Base-by-base conservation (phyloP, 805 yeast species). In the Ogataea chonburiensis region DNA sequence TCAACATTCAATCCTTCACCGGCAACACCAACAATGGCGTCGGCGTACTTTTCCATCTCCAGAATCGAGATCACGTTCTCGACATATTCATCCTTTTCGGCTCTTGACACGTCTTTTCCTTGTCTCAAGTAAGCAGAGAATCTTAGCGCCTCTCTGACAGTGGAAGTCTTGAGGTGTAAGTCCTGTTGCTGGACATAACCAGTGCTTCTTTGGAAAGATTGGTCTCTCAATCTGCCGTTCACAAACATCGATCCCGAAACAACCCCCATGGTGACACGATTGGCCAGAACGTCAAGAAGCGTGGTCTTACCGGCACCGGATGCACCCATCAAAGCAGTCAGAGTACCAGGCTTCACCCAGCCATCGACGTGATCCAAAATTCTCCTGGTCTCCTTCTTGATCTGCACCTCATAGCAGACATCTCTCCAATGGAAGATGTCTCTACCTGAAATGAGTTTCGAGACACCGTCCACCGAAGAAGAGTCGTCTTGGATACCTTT, bases 341-440 rank as follows among this genome's bases (percentile, higher is more conserved):
- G 64, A 30, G 87, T 81, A 46, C 89, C 89, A 7, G 89, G 89
- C 54, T 81, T 80, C 27, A 83, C 88, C 84, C 86, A 83, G 32
- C 91, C 93, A 55, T 81, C 86, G 38, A 84, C 85, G 43, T 74
- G 71, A 43, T 69, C 67, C 53, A 83, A 62, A 43, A 83, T 73
- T 42, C 79, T 68, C 53, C 87, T 68, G 18, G 75, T 68, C 43
- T 75, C 85, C 24, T 60, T 60, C 52, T 80, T 77, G 47, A 79
- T 77, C 52, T 75, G 70, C 40, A 84, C 78, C 45, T 79, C 82
- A 55, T 82, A 84, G 52, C 81, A 74, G 28, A 84, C 77, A 53
- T 84, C 73, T 60, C 76, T 75, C 94, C 94, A 84, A 54, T 79
- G 86, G 71, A 82, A 82, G 25, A 80, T 75, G 34, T 77, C 78